Evolutionary conservation across 177 flowering plant species (phyloP).

Genomic region (Vitis hybrid): DNA sequence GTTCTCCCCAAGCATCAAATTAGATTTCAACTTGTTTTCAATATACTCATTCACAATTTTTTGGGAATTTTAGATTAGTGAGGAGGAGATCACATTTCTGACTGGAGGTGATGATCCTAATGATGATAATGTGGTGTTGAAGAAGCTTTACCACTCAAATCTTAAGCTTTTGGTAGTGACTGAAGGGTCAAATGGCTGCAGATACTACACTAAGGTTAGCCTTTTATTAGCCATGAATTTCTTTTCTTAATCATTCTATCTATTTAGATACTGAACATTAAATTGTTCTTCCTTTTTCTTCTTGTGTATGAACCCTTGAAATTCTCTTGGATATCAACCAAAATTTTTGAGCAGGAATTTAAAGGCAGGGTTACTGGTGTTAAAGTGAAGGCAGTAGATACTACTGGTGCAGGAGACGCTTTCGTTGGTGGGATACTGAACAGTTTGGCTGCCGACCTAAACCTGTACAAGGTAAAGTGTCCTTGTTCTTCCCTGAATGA

Average conservation of each 20-base stretch:
- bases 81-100: slow-evolving; percentile 64
- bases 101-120: slow-evolving; percentile 59
- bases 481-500: neutral
- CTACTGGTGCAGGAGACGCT: slow-evolving; percentile 83
- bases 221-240: neutral
- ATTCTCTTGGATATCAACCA: neutral
- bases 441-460: slow-evolving; percentile 44
- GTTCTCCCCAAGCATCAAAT: no score
- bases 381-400: slow-evolving; percentile 56
- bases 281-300: neutral
- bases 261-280: neutral
- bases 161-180: slow-evolving; percentile 64
- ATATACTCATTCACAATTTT: neutral
- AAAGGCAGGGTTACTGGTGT: slow-evolving; percentile 57
- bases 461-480: slow-evolving; percentile 42
- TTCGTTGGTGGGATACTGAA: slow-evolving; percentile 61
- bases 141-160: slow-evolving; percentile 57
- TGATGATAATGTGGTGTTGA: slow-evolving; percentile 58
- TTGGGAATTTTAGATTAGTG: slow-evolving; percentile 44
- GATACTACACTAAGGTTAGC: slow-evolving; percentile 67
- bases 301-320: neutral
- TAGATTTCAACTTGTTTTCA: no score
- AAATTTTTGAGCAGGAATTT: slow-evolving; percentile 40
- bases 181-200: slow-evolving; percentile 65
- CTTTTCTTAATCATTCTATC: no score